Percentiles rank a stretch among this genome's conserved stretches.
These are phyloP conservation scores for Rhizophora apiculata DNA, from an alignment of 345 rosid genomes.

Conservation along the genomic window DNA sequence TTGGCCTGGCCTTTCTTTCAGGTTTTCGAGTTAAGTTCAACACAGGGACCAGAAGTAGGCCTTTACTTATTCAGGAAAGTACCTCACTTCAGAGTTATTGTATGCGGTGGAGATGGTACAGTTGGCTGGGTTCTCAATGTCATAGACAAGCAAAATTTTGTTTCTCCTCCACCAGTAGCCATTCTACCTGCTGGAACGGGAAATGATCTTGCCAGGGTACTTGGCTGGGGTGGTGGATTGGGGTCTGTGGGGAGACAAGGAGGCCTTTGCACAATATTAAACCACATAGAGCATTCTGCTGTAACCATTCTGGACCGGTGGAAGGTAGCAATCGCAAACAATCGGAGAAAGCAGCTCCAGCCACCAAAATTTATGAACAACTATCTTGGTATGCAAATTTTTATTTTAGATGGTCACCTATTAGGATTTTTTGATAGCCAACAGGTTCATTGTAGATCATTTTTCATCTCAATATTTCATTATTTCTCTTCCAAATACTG, in stretches of 20 bases:
- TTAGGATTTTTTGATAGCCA: conserved; percentile 1
- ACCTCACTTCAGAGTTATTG: conserved; percentile 68
- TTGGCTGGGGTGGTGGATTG: conserved; percentile 83
- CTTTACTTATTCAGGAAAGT: conserved; percentile 57
- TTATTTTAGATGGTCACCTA: background rate
- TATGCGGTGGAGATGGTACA: conserved; percentile 89
- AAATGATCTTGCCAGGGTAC: conserved; percentile 76
- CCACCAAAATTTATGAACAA: conserved; percentile 75
- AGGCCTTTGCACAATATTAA: conserved; percentile 58
- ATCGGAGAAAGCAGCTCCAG: conserved; percentile 46
- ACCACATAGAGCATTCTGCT: conserved; percentile 73
- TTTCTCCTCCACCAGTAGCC: conserved; percentile 82
- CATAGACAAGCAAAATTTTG: conserved; percentile 65
- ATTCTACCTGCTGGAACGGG: conserved; percentile 88
- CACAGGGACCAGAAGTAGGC: conserved; percentile 76
- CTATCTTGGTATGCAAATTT: conserved; percentile 54
- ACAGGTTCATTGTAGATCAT: background rate
- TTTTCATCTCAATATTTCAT: background rate
- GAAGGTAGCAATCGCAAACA: conserved; percentile 43
- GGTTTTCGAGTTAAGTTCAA: conserved; percentile 71
- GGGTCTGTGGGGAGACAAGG: conserved; percentile 62
- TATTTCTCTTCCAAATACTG: background rate
- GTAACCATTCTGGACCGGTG: conserved; percentile 83
- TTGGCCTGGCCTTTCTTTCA: conserved; percentile 22
- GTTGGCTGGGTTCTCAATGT: conserved; percentile 82